Base-by-base conservation (phyloP, 2,329 filamentous ascomycete species). In the Dryadomyces sulphureus region DNA sequence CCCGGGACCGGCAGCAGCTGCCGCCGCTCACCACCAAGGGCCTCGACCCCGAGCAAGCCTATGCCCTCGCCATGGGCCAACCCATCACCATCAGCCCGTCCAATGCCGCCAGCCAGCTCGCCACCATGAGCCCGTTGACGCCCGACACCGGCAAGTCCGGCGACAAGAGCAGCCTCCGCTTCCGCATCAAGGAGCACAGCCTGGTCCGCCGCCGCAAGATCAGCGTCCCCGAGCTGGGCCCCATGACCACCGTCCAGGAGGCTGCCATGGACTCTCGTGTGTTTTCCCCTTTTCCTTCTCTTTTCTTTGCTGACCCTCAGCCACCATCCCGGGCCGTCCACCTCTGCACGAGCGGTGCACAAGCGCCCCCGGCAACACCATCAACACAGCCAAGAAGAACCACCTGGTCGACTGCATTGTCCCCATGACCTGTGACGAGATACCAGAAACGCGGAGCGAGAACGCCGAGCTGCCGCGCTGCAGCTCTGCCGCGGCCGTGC, bases 231-330 rank as follows among this genome's bases (percentile, higher is more conserved):
- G 79, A 83, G 50, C 60, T 81, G 42, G 78, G 75, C 2, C 76
- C 75, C 30, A 79, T 81, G 77, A 80, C 77, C 5, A 81, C 78
- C 1, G 78, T 82, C 14, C 77, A 81, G 52, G 79, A 82, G 56
- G 62, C 72, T 42, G 60, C 75, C 44, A 81, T 83, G 77, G 79
- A 84, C 61, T 83, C 79, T 55, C 79, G 79, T 84, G 66, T 65
- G 79, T 22, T 5, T 16, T 32, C 30, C n/a, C 22, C 38, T 25
- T 50, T 53, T 43, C 49, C 45, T 43, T 44, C 11, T 17, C 12
- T 38, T 41, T 14, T 32, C 9, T 14, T 32, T 21, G 34, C 32
- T 48, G 16, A 34, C 32, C 3, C 45, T 35, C 52, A 81, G 78
- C 79, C 51, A 82, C 79, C 24, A 80, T 83, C 53, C 79, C 79